Conservation (phyloP, 257 asterid genomes). For the Mitragyna speciosa region DNA sequence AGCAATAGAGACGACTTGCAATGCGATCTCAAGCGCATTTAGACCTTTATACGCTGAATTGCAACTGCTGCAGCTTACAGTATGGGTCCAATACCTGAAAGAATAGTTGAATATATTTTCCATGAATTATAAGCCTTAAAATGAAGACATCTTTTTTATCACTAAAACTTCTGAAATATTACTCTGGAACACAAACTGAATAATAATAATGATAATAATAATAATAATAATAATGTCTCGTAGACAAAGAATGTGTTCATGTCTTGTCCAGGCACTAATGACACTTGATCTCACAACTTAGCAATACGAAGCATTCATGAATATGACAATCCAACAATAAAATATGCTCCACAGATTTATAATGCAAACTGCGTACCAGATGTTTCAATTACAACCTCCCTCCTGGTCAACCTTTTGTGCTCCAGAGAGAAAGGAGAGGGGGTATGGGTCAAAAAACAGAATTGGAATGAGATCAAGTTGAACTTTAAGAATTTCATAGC, state of each 20-base stretch:
- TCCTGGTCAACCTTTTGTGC: neutral
- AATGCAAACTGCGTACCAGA: neutral
- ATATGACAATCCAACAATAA: neutral
- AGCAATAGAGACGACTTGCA: slow-evolving; percentile 54
- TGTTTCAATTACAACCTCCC: neutral
- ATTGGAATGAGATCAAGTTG: neutral
- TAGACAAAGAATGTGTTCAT: too few relatives aligned
- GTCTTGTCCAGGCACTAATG: too few relatives aligned
- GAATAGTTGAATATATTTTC: neutral
- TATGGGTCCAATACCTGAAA: slow-evolving; percentile 81
- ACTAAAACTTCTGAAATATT: too few relatives aligned
- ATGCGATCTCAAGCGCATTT: slow-evolving; percentile 44
- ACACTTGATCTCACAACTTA: neutral
- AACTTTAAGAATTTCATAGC: neutral
- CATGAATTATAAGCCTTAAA: neutral
- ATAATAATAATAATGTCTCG: too few relatives aligned
- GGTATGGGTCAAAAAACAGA: too few relatives aligned
- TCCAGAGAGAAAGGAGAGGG: neutral
- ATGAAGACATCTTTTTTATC: too few relatives aligned
- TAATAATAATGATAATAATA: too few relatives aligned
- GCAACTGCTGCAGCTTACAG: slow-evolving; percentile 74
- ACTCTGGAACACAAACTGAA: too few relatives aligned
- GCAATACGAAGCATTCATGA: neutral
- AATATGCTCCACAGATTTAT: neutral
- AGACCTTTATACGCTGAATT: slow-evolving; percentile 56